phyloP scores from a whole-genome alignment of 2,329 filamentous ascomycete genomes.

The Bipolaris zeicola region DNA sequence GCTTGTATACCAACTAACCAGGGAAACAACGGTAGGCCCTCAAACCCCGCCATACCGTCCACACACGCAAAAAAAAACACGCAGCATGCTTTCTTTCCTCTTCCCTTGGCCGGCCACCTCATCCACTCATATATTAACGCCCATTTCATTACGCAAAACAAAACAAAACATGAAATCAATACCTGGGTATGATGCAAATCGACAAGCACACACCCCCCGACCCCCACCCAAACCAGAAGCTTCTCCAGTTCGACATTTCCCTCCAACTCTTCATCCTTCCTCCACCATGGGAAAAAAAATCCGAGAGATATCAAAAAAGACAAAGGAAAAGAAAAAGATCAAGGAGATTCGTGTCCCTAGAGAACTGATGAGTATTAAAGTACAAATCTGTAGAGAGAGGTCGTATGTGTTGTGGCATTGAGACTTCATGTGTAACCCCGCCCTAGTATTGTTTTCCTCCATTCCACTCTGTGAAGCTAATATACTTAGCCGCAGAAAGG shows the following conservation, averaged over 20 bases:
- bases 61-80: not conserved
- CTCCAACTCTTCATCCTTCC: not conserved
- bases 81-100: not conserved
- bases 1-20: not conserved
- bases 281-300: not conserved
- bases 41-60: not conserved
- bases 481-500: not conserved
- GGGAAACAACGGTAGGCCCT: not conserved
- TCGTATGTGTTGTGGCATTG: not conserved
- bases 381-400: slow-evolving; percentile 1
- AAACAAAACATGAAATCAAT: not conserved
- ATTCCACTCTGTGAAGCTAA: no score
- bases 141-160: not conserved
- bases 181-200: slow-evolving; percentile 9
- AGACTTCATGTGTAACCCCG: not conserved
- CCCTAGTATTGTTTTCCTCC: not conserved
- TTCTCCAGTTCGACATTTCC: not conserved
- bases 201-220: slow-evolving; percentile 1
- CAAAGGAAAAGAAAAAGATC: not conserved
- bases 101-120: no score
- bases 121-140: not conserved
- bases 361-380: slow-evolving; percentile 1
- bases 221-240: not conserved
- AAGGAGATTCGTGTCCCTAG: slow-evolving; percentile 3
- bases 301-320: not conserved